A percentile compares a stretch with the other conserved stretches of the same genome.
Conservation (phyloP, 139 green algal genomes). For the Mesostigma viride region DNA sequence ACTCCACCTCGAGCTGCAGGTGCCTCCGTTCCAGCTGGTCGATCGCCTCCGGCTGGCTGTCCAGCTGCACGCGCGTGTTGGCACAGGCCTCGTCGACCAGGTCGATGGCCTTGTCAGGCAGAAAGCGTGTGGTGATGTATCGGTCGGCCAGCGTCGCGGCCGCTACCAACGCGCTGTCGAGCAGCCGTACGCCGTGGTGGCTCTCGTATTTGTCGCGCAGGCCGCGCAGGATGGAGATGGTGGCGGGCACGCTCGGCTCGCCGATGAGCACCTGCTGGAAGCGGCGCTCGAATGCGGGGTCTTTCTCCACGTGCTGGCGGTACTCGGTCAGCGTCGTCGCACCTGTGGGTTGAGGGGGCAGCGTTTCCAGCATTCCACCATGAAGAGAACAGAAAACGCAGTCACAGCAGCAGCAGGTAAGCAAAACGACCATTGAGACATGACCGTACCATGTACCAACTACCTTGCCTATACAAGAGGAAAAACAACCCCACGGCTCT, state of each 20-base stretch:
- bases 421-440: no score
- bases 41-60: slow-evolving; percentile 64
- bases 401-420: no score
- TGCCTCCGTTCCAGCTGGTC: slow-evolving; percentile 63
- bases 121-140: slow-evolving; percentile 53
- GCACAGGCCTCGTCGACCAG: slow-evolving; percentile 71
- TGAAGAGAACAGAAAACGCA: no score
- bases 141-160: slow-evolving; percentile 53
- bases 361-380: no score
- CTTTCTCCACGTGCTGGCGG: slow-evolving; percentile 43
- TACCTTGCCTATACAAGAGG: no score
- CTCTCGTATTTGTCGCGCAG: slow-evolving; percentile 74
- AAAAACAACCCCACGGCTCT: no score
- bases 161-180: slow-evolving; percentile 58
- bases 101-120: slow-evolving; percentile 86
- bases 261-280: slow-evolving; percentile 53
- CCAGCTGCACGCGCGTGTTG: slow-evolving; percentile 56
- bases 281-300: slow-evolving; percentile 40
- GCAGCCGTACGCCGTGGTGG: slow-evolving; percentile 59
- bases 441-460: no score
- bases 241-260: slow-evolving; percentile 73
- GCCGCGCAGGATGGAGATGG: slow-evolving; percentile 84
- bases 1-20: slow-evolving; percentile 50
- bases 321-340: slow-evolving; percentile 40
- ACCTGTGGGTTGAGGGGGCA: no score